A percentile compares a stretch with the other conserved stretches of the same genome.
phyloP scores from a whole-genome alignment of 2,329 filamentous ascomycete species.

The Fusarium albidum region DNA sequence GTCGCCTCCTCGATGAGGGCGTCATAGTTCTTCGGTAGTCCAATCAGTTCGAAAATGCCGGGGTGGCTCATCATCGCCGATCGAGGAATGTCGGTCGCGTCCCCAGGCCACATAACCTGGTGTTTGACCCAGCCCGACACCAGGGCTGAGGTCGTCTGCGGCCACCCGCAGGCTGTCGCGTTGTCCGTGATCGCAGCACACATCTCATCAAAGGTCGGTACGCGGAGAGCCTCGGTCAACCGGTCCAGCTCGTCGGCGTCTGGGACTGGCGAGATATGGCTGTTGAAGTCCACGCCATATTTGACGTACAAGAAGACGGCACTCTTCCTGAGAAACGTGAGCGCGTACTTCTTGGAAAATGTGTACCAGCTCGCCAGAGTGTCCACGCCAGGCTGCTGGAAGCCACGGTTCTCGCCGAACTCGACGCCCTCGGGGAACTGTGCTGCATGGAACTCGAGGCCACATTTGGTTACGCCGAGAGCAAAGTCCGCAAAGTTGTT shows the following conservation, averaged over 20 bases:
- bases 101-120: slow-evolving; percentile 54
- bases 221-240: slow-evolving; percentile 75
- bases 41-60: slow-evolving; percentile 91
- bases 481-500: slow-evolving; percentile 66
- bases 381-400: slow-evolving; percentile 63
- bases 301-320: slow-evolving; percentile 86
- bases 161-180: slow-evolving; percentile 57
- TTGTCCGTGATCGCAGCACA: slow-evolving; percentile 66
- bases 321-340: slow-evolving; percentile 89
- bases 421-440: slow-evolving; percentile 37
- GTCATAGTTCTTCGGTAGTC: slow-evolving; percentile 91
- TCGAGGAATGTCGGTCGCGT: slow-evolving; percentile 41
- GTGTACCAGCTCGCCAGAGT: slow-evolving; percentile 63
- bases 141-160: slow-evolving; percentile 53
- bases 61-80: slow-evolving; percentile 76
- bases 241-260: slow-evolving; percentile 83
- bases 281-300: slow-evolving; percentile 87
- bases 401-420: slow-evolving; percentile 54
- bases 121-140: slow-evolving; percentile 79
- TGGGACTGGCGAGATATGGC: slow-evolving; percentile 67
- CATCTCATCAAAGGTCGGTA: slow-evolving; percentile 83
- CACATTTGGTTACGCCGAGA: slow-evolving; percentile 54
- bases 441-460: slow-evolving; percentile 51
- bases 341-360: slow-evolving; percentile 81
- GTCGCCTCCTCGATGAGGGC: slow-evolving; percentile 92